Conservation (phyloP, 495 filamentous ascomycete species). For the Aspergillus bridgeri region DNA sequence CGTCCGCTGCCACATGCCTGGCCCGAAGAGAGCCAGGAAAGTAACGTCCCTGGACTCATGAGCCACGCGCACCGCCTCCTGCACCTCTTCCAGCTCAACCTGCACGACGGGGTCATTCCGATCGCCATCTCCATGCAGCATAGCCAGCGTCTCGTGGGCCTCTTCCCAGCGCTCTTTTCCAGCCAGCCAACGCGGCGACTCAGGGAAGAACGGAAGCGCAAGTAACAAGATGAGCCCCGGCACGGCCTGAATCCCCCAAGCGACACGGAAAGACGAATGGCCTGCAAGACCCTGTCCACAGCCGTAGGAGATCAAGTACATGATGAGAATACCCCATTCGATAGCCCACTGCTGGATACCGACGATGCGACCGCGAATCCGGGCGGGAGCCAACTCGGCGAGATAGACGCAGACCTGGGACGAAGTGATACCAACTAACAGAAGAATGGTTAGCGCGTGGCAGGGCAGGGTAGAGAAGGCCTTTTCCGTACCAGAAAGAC, state of each 20-base stretch:
- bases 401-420: constrained; percentile 82
- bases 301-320: constrained; percentile 59
- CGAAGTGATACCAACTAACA: constrained; percentile 66
- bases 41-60: constrained; percentile 53
- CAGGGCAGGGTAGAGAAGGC: background rate
- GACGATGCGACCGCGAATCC: constrained; percentile 65
- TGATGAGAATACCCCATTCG: constrained; percentile 64
- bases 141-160: constrained; percentile 61
- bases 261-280: constrained; percentile 62
- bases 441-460: background rate
- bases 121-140: constrained; percentile 65
- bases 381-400: constrained; percentile 65
- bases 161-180: constrained; percentile 65
- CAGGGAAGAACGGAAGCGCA: constrained; percentile 66
- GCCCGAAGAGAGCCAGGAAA: constrained; percentile 54
- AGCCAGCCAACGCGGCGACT: constrained; percentile 71
- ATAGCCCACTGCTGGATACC: constrained; percentile 76
- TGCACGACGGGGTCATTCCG: constrained; percentile 63
- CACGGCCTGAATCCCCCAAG: constrained; percentile 71
- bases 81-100: constrained; percentile 72
- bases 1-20: constrained; percentile 70
- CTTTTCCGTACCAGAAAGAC: constrained; percentile 44
- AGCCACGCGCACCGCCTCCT: constrained; percentile 51
- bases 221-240: constrained; percentile 61
- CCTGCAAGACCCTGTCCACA: constrained; percentile 53